A percentile compares a stretch with the other conserved stretches of the same genome.
Conservation (phyloP, 2,329 filamentous ascomycete species). For the Ophiognomonia clavigignenti-juglandacearum region DNA sequence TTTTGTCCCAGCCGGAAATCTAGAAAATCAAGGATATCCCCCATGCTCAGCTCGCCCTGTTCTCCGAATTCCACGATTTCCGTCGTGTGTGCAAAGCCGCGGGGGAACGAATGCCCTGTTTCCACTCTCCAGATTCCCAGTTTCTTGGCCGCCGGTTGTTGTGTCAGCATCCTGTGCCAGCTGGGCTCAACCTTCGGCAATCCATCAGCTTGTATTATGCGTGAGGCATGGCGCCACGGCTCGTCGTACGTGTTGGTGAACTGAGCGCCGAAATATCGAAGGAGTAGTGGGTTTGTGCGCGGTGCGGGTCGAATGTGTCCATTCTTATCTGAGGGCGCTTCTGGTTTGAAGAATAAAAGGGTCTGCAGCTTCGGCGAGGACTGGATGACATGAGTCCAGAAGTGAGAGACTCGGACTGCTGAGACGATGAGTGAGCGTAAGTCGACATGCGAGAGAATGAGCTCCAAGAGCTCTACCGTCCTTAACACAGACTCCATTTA, state of each 20-base stretch:
- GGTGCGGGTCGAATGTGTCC: background rate
- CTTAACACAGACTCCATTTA: constrained; percentile 8
- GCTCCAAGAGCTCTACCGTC: constrained; percentile 17
- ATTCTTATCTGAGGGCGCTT: background rate
- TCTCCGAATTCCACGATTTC: background rate
- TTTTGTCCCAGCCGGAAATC: background rate
- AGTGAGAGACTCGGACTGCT: constrained; percentile 15
- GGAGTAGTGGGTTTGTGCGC: constrained; percentile 1
- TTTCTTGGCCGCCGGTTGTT: constrained; percentile 8
- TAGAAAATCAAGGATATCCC: background rate
- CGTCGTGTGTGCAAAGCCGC: background rate
- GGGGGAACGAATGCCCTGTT: background rate
- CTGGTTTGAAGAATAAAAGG: constrained; percentile 9
- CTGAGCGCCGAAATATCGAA: background rate
- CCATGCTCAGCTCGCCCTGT: background rate
- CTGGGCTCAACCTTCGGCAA: background rate
- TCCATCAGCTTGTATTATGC: background rate
- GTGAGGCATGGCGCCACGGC: background rate
- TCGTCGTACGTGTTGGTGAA: background rate
- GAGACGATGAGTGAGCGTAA: constrained; percentile 16
- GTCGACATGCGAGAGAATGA: constrained; percentile 18
- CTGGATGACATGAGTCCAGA: constrained; percentile 11
- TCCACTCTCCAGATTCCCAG: constrained; percentile 10
- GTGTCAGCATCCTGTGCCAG: constrained; percentile 12
- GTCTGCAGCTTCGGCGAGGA: constrained; percentile 4